A percentile compares a stretch with the other conserved stretches of the same genome.
Conservation (phyloP, 768 basidiomycete species). For the Trametes cingulata region DNA sequence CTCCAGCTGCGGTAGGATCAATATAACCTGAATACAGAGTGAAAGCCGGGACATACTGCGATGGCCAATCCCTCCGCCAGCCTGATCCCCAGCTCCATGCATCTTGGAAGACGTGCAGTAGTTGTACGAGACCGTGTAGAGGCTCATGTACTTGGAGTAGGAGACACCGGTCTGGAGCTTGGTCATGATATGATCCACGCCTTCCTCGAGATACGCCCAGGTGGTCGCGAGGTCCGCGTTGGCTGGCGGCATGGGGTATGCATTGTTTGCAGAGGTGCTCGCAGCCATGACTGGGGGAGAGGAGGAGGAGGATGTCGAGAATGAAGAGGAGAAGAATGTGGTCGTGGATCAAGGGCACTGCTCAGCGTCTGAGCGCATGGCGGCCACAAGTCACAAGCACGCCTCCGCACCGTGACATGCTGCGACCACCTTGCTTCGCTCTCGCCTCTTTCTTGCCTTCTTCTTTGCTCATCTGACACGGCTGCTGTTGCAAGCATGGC, state of each 20-base stretch:
- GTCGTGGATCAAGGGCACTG: slow-evolving; percentile 14
- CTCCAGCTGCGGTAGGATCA: slow-evolving; percentile 60
- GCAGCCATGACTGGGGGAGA: slow-evolving; percentile 13
- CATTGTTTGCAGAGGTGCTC: slow-evolving; percentile 22
- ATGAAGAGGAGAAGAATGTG: slow-evolving; percentile 8
- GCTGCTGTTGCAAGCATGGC: not conserved
- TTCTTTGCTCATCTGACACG: not conserved
- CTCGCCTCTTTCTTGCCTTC: not conserved
- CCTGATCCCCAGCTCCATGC: slow-evolving; percentile 47
- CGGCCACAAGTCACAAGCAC: slow-evolving; percentile 11
- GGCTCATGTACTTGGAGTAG: slow-evolving; percentile 84
- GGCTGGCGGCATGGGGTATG: slow-evolving; percentile 57
- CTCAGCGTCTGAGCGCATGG: slow-evolving; percentile 1
- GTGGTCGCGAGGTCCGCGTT: slow-evolving; percentile 76
- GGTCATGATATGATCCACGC: slow-evolving; percentile 91
- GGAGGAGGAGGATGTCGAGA: not conserved
- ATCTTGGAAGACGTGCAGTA: slow-evolving; percentile 92
- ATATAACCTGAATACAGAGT: slow-evolving; percentile 16
- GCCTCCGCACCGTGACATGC: slow-evolving; percentile 3
- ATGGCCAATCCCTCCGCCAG: slow-evolving; percentile 35
- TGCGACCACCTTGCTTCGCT: not conserved
- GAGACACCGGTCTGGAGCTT: slow-evolving; percentile 87
- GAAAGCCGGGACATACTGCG: slow-evolving; percentile 53
- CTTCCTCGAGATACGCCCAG: slow-evolving; percentile 86
- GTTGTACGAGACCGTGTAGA: slow-evolving; percentile 96